Conservation (phyloP, 1,139 yeast species). For the Kodamaea suecica region DNA sequence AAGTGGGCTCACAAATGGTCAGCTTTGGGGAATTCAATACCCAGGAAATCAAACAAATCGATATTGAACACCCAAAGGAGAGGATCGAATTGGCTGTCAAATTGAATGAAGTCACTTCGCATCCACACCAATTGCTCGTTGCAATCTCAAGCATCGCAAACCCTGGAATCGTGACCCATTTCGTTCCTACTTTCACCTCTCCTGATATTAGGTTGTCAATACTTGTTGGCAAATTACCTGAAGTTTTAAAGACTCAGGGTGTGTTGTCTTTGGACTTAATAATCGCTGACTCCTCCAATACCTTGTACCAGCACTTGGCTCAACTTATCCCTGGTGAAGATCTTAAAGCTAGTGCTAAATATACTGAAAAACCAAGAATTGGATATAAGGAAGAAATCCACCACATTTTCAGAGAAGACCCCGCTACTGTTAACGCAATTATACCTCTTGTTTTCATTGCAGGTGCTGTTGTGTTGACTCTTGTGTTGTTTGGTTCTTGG, state of each 20-base stretch:
- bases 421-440: conserved; percentile 51
- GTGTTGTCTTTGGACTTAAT: conserved; percentile 32
- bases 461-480: conserved; percentile 40
- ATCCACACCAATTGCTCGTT: conserved; percentile 22
- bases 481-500: conserved; percentile 51
- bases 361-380: conserved; percentile 36
- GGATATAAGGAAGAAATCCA: conserved; percentile 63
- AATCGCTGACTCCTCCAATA: conserved; percentile 27
- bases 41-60: conserved; percentile 31
- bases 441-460: conserved; percentile 55
- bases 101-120: conserved; percentile 19
- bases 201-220: conserved; percentile 26
- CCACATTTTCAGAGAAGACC: conserved; percentile 61
- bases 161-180: conserved; percentile 17
- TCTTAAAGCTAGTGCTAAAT: conserved; percentile 22
- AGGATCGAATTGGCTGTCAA: conserved; percentile 28
- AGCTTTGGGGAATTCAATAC: conserved; percentile 38
- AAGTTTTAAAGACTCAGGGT: conserved; percentile 34
- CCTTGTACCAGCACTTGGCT: conserved; percentile 29
- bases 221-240: conserved; percentile 35
- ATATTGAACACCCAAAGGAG: conserved; percentile 34
- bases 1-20: conserved; percentile 24
- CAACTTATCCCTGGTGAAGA: conserved; percentile 34
- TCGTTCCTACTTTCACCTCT: conserved; percentile 15
- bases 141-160: conserved; percentile 18